Evolutionary conservation across 2,329 filamentous ascomycete genomes (phyloP).

Genomic region (Diaporthe vaccinii): DNA sequence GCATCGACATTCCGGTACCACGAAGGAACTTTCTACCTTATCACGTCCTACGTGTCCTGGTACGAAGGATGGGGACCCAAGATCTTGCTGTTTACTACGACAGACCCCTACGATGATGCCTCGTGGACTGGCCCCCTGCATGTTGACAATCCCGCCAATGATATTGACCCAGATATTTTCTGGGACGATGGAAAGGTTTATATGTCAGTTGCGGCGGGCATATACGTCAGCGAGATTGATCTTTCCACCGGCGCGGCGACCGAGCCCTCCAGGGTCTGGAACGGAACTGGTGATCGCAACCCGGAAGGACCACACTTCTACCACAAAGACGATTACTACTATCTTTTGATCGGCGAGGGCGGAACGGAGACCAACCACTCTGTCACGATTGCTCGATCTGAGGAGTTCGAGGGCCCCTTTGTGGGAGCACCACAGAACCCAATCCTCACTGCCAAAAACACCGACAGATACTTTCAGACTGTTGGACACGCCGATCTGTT

Average conservation of each 20-base stretch:
- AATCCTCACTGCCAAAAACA: constrained; percentile 57
- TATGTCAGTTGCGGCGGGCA: constrained; percentile 49
- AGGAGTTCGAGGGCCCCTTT: constrained; percentile 57
- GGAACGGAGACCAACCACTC: constrained; percentile 59
- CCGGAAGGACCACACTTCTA: constrained; percentile 61
- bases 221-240: constrained; percentile 51
- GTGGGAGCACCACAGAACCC: constrained; percentile 58
- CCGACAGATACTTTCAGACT: constrained; percentile 56
- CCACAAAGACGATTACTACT: constrained; percentile 59
- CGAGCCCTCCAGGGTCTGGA: constrained; percentile 54
- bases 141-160: constrained; percentile 49
- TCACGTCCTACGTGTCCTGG: constrained; percentile 55
- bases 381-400: constrained; percentile 58
- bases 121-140: constrained; percentile 56
- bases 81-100: constrained; percentile 57
- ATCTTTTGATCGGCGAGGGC: constrained; percentile 60
- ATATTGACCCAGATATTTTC: constrained; percentile 59
- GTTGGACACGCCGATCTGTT: constrained; percentile 62
- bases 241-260: constrained; percentile 52
- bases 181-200: constrained; percentile 56
- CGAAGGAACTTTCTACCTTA: constrained; percentile 58
- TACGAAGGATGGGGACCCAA: constrained; percentile 50
- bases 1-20: constrained; percentile 61
- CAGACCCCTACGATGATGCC: constrained; percentile 54
- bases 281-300: constrained; percentile 58